Conservation (phyloP, 495 filamentous ascomycete genomes). For the Physcia stellaris region DNA sequence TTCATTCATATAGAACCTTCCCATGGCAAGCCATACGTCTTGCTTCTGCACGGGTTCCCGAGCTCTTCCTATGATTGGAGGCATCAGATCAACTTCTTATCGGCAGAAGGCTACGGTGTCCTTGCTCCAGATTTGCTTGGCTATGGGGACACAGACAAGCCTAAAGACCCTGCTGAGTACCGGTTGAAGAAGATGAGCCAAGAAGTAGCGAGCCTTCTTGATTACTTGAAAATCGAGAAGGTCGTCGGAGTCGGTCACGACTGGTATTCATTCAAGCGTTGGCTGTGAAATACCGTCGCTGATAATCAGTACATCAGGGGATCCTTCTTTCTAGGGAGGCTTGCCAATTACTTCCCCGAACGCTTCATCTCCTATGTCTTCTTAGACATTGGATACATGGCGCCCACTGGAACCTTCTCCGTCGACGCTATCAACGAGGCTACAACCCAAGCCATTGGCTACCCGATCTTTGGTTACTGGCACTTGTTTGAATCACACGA, state of each 20-base stretch:
- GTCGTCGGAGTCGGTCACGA: slow-evolving; percentile 24
- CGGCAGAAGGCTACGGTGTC: slow-evolving; percentile 23
- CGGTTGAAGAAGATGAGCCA: slow-evolving; percentile 18
- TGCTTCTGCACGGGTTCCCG: slow-evolving; percentile 28
- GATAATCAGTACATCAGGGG: slow-evolving; percentile 9
- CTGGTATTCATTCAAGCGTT: slow-evolving; percentile 11
- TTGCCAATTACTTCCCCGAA: slow-evolving; percentile 19
- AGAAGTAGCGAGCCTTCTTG: slow-evolving; percentile 22
- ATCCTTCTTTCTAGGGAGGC: slow-evolving; percentile 18
- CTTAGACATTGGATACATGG: slow-evolving; percentile 17
- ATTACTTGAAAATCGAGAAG: slow-evolving; percentile 11
- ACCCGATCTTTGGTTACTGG: slow-evolving; percentile 19
- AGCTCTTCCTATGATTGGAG: slow-evolving; percentile 26
- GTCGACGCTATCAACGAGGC: slow-evolving; percentile 15
- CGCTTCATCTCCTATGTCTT: slow-evolving; percentile 16
- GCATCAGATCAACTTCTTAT: slow-evolving; percentile 23
- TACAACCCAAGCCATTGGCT: slow-evolving; percentile 17
- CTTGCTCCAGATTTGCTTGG: slow-evolving; percentile 31
- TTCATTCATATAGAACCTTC: slow-evolving; percentile 1
- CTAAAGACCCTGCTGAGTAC: slow-evolving; percentile 19
- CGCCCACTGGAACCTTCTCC: slow-evolving; percentile 15
- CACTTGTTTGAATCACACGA: slow-evolving; percentile 15
- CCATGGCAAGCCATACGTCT: slow-evolving; percentile 14
- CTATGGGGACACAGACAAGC: slow-evolving; percentile 30
- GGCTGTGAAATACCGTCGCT: not conserved